Percentiles rank a stretch among this genome's conserved stretches.
Evolutionary conservation across 2,329 filamentous ascomycete genomes (phyloP).

Genomic region (Beauveria sp.): DNA sequence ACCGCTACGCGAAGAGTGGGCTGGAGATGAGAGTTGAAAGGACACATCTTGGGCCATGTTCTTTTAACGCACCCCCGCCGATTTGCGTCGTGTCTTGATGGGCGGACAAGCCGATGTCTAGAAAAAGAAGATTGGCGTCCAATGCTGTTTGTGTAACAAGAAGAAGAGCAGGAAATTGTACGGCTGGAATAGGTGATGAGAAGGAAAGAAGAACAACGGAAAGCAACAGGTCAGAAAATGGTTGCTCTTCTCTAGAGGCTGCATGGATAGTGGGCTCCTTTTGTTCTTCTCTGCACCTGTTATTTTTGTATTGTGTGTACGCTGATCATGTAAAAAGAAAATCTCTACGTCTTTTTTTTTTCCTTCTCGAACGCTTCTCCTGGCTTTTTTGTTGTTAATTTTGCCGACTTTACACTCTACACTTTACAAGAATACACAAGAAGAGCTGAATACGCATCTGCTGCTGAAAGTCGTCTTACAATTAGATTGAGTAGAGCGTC

Average conservation of each 20-base stretch:
- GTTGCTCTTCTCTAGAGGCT: background rate
- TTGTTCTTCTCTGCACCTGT: background rate
- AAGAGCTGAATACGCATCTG: background rate
- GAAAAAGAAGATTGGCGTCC: background rate
- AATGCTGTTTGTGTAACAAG: background rate
- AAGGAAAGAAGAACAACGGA: background rate
- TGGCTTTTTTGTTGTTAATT: background rate
- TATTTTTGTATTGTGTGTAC: constrained; percentile 12
- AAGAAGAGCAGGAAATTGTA: background rate
- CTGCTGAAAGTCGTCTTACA: background rate
- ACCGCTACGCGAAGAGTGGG: background rate
- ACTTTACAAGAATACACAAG: background rate
- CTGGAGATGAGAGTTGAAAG: background rate
- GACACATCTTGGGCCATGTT: background rate
- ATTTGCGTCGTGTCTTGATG: background rate
- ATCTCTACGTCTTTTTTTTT: constrained; percentile 9
- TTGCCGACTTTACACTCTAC: background rate
- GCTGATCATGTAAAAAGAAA: constrained; percentile 13
- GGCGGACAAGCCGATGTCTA: background rate
- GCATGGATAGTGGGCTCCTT: background rate
- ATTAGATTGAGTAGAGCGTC: constrained; percentile 6
- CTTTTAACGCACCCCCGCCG: background rate
- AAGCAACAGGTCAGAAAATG: background rate
- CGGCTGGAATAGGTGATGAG: background rate
- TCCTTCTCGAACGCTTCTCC: background rate